phyloP scores from a whole-genome alignment of 73 alveolate species.

The Paramecium sexaurelia region DNA sequence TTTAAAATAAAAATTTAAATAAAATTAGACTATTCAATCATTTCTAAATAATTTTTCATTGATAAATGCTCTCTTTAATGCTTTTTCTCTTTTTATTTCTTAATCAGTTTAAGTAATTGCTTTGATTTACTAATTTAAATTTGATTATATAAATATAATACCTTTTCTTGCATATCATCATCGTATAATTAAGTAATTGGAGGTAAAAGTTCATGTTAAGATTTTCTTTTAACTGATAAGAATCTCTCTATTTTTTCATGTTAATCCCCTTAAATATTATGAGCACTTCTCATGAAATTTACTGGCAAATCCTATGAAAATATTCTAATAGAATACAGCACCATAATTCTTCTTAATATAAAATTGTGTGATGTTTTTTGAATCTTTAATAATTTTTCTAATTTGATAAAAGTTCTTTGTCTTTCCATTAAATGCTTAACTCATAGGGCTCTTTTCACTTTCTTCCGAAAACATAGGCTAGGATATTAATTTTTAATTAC shows the following conservation, averaged over 20 bases:
- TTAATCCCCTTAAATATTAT: slow-evolving; percentile 59
- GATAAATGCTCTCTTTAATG: slow-evolving; percentile 21
- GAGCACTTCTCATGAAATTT: slow-evolving; percentile 71
- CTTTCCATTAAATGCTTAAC: slow-evolving; percentile 8
- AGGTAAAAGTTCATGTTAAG: slow-evolving; percentile 77
- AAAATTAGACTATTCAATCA: background rate
- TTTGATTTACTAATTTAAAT: background rate
- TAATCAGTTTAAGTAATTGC: slow-evolving; percentile 27
- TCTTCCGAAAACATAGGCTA: background rate
- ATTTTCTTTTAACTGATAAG: slow-evolving; percentile 73
- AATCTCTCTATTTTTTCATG: slow-evolving; percentile 72
- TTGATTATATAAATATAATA: background rate
- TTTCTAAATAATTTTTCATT: slow-evolving; percentile 47
- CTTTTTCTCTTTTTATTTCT: slow-evolving; percentile 31
- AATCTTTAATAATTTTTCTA: slow-evolving; percentile 29
- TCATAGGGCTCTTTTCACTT: slow-evolving; percentile 40
- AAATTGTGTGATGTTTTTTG: slow-evolving; percentile 53
- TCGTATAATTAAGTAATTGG: slow-evolving; percentile 74
- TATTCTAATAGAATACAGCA: slow-evolving; percentile 60
- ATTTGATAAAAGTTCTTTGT: slow-evolving; percentile 36
- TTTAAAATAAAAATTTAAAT: background rate
- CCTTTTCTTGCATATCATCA: slow-evolving; percentile 69
- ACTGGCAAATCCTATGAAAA: slow-evolving; percentile 68
- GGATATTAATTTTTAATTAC: background rate
- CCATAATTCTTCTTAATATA: slow-evolving; percentile 68